Evolutionary conservation across 202 grass and related monocot species (phyloP).

Genomic region (Panicum virgatum): DNA sequence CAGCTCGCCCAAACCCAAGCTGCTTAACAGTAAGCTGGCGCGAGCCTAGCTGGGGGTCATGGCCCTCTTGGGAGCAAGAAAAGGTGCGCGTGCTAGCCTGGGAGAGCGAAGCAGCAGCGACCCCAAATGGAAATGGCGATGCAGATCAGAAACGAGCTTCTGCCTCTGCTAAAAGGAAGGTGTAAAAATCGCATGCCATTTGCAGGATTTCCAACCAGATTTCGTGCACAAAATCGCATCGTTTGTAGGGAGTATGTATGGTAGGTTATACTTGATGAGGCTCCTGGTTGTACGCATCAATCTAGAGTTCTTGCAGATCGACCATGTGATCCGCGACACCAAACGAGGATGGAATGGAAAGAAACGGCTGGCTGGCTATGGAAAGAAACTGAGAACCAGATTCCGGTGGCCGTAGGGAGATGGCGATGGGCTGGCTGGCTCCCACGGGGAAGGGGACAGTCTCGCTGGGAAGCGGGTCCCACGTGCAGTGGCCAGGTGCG

Average conservation of each 20-base stretch:
- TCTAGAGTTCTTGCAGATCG: neutral
- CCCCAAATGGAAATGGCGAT: neutral
- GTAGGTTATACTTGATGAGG: neutral
- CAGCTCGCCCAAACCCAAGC: slow-evolving; percentile 29
- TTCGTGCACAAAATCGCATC: neutral
- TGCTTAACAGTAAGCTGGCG: neutral
- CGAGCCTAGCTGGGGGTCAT: neutral
- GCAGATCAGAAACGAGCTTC: neutral
- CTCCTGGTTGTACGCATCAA: neutral
- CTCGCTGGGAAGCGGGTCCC: neutral
- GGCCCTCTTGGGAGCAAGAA: neutral
- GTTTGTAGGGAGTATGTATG: neutral
- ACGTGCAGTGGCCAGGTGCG: slow-evolving; percentile 1
- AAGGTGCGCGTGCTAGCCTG: neutral
- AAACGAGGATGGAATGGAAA: neutral
- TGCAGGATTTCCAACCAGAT: neutral
- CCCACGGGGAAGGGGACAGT: neutral
- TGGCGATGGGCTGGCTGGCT: neutral
- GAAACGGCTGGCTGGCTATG: neutral
- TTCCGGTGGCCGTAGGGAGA: neutral
- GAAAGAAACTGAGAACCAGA: neutral
- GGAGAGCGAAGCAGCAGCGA: too few species aligned
- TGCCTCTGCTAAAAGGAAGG: neutral
- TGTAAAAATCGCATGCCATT: neutral
- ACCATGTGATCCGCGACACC: neutral